A percentile compares a stretch with the other conserved stretches of the same genome.
Conservation (phyloP, 345 rosid species). For the Trapa bicornis region DNA sequence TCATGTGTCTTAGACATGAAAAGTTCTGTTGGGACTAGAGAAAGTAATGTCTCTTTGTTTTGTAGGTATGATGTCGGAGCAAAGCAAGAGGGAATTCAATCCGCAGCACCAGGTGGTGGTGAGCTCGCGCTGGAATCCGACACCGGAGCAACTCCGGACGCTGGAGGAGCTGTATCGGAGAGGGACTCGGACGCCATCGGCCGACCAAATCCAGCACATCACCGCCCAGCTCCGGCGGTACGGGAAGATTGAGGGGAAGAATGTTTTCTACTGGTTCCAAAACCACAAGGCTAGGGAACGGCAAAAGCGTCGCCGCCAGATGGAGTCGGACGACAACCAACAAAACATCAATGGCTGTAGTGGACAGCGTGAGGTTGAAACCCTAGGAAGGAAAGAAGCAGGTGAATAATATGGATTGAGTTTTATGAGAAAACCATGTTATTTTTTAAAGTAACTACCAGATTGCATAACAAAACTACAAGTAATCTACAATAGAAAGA, state of each 20-base stretch:
- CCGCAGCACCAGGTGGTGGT: conserved; percentile 43
- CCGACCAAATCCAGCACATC: conserved; percentile 85
- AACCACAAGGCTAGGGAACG: conserved; percentile 94
- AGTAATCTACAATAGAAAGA: no score
- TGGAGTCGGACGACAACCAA: conserved; percentile 40
- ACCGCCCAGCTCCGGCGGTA: conserved; percentile 71
- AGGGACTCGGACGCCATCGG: conserved; percentile 85
- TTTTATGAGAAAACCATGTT: background rate
- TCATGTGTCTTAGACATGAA: no score
- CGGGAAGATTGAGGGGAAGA: conserved; percentile 95
- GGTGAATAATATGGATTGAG: conserved; percentile 7
- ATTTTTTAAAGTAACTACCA: background rate
- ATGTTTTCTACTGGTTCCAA: conserved; percentile 96
- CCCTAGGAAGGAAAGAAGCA: conserved; percentile 45
- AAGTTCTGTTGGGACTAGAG: no score
- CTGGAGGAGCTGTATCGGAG: conserved; percentile 74
- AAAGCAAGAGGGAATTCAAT: conserved; percentile 51
- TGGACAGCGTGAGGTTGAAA: conserved; percentile 17
- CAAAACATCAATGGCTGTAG: conserved; percentile 1
- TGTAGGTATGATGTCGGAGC: conserved; percentile 34
- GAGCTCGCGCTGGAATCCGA: conserved; percentile 94
- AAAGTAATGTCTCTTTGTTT: no score
- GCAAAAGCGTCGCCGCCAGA: conserved; percentile 70
- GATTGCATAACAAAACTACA: background rate
- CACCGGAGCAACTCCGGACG: conserved; percentile 71